Evolutionary conservation across 805 yeast genomes (phyloP), one percentile per base, ranked within the genome.

Genomic region (Candida boleticola): DNA sequence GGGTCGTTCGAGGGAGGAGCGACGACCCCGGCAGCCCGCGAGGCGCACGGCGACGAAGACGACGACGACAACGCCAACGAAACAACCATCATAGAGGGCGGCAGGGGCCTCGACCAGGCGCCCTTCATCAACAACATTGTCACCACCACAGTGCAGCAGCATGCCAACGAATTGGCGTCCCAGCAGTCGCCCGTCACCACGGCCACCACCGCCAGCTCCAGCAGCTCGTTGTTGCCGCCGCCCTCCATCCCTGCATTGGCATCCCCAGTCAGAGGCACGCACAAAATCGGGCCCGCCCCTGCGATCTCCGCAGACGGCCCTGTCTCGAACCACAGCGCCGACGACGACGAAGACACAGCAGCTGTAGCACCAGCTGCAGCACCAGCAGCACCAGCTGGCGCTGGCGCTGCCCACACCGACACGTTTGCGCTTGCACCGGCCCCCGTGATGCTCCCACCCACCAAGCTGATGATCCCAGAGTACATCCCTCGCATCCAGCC

Each of bases 391-490:
- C 25, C 27, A n/a, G 26, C 27, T 6, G 26, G n/a, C 6, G 13
- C 25, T 17, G 5, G 23, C 37, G 21, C 37, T 4, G n/a, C 21
- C 9, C 18, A 25, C 27, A 30, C 34, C 31, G 14, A 13, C 36
- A 21, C 14, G 20, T 21, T 32, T 16, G 37, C 10, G 14, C 29
- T 16, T 35, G n/a, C 37, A 10, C 37, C 29, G 10, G n/a, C 37
- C 5, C 29, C 20, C 9, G 19, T 30, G 34, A 30, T 14, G 36
- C 36, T 14, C 29, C n/a, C 37, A 6, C 16, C 37, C 29, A 5
- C 40, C 18, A 27, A 29, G 22, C 23, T 26, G 18, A 35, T 35
- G 38, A 35, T 35, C 19, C 38, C 38, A 18, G 38, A 35, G 14
- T 23, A 35, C 19, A 35, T 35, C 5, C 38, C 38, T 23, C 33